Conservation (phyloP, 2,329 filamentous ascomycete genomes). For the Cladosporium oxysporum region DNA sequence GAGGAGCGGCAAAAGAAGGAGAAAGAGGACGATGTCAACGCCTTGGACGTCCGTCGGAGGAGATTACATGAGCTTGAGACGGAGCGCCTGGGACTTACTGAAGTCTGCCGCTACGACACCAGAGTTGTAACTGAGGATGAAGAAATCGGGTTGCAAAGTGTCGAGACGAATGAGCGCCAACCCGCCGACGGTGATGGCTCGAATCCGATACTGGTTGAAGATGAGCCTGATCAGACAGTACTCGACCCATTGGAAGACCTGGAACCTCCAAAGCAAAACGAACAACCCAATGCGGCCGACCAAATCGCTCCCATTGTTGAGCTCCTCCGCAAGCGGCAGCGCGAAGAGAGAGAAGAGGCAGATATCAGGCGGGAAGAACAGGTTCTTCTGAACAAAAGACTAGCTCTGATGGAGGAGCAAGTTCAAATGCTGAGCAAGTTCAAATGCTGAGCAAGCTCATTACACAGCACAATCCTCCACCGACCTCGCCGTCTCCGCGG, state of each 20-base stretch:
- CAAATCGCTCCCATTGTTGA: neutral
- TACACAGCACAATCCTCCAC: neutral
- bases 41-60: neutral
- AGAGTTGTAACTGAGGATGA: neutral
- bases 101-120: constrained; percentile 2
- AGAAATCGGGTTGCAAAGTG: neutral
- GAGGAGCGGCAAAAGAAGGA: constrained; percentile 2
- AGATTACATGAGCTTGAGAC: neutral
- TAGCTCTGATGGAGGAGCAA: constrained; percentile 3
- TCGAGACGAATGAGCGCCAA: neutral
- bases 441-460: constrained; percentile 12
- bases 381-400: neutral
- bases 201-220: neutral
- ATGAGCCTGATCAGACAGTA: neutral
- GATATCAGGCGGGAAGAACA: constrained; percentile 6
- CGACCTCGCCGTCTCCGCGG: neutral
- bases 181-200: neutral
- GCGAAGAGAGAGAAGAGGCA: constrained; percentile 2
- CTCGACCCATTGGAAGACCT: neutral
- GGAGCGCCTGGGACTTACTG: neutral
- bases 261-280: neutral
- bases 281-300: neutral
- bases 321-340: constrained; percentile 2
- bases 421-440: constrained; percentile 7
- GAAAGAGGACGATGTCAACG: neutral